A percentile compares a stretch with the other conserved stretches of the same genome.
Conservation (phyloP, 1,284 basidiomycete species). For the Laetiporus sulphureus region DNA sequence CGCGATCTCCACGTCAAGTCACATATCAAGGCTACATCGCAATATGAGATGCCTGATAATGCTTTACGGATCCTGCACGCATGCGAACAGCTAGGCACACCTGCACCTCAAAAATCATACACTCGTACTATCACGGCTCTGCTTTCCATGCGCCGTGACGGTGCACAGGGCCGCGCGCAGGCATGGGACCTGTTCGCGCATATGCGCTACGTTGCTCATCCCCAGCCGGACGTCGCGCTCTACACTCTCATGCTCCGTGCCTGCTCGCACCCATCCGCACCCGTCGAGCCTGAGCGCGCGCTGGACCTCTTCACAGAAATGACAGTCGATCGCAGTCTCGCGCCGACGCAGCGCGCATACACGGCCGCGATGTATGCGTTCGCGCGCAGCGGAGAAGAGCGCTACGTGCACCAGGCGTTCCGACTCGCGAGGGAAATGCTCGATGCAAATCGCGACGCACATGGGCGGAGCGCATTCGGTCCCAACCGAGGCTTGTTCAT, state of each 20-base stretch:
- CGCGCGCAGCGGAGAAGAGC: conserved; percentile 52
- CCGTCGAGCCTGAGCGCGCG: conserved; percentile 79
- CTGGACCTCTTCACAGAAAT: conserved; percentile 94
- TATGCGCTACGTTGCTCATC: conserved; percentile 93
- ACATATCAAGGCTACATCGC: conserved; percentile 39
- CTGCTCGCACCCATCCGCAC: conserved; percentile 44
- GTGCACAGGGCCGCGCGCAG: conserved; percentile 53
- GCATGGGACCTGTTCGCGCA: conserved; percentile 94
- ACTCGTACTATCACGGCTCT: conserved; percentile 56
- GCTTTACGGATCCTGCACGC: conserved; percentile 58
- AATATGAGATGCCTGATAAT: conserved; percentile 39
- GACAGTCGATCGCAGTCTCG: conserved; percentile 58
- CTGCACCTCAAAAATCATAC: conserved; percentile 62
- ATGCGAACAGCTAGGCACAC: conserved; percentile 52
- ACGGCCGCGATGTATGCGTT: conserved; percentile 80
- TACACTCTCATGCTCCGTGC: conserved; percentile 88
- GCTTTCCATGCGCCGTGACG: conserved; percentile 35
- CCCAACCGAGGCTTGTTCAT: conserved; percentile 73
- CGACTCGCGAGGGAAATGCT: conserved; percentile 79
- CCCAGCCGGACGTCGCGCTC: conserved; percentile 64
- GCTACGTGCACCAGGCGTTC: conserved; percentile 73
- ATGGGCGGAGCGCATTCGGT: conserved; percentile 45
- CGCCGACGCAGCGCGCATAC: conserved; percentile 70
- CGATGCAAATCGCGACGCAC: conserved; percentile 61
- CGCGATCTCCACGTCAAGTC: conserved; percentile 65